Evolutionary conservation across 441 rosid species (phyloP), one percentile per base, ranked within the genome.

Genomic region (Arabidopsis hybrid): DNA sequence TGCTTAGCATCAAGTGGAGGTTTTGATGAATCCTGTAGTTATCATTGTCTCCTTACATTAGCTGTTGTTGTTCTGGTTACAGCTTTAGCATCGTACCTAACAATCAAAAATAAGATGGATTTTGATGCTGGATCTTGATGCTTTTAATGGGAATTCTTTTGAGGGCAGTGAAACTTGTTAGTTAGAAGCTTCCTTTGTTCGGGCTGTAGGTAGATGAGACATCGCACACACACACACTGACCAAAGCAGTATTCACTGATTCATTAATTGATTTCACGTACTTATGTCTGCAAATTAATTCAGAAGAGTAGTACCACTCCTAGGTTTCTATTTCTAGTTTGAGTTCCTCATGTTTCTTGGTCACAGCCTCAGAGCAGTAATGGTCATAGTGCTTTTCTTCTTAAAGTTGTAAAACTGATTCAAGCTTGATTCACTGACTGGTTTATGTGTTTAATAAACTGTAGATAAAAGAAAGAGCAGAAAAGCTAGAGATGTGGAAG

Each of bases 401-500:
- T 8, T 49, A 0, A 9, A 21, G 36, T 29, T 62, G 45, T 58
- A 6, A 40, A 16, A 29, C 34, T 0, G 34, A 49, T 62, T 46
- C 51, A 18, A 31, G 32, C 9, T 4, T 35, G 31, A 32, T 5
- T 7, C 13, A 50, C 57, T n/a, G 52, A 71, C 61, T 0, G 16
- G 53, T 35, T 65, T 16, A 56, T 31, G 21, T 35, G 14, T 64
- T 11, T 14, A 3, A 36, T 14, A 7, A 9, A 31, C 55, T 56
- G 78, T 85, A 91, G 93, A 53, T 85, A 84, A 86, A 88, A 84
- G 97, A 92, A 83, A 88, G 90, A 78, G 69, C 56, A 0, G 92
- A 88, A 64, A 92, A 88, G 83, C 88, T 92, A 52, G 91, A 92
- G 76, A 47, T 78, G 42, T 92, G 96, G 94, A 87, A 80, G 69